phyloP scores from a whole-genome alignment of 78 protist genomes.

The slime mould (Dictyostelium discoideum) region dicty_2.7 NC_007088.5:3738501-3739000 shows the following conservation, averaged over 20 bases:
- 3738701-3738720: too few relatives aligned
- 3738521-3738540: too few relatives aligned
- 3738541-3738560: too few relatives aligned
- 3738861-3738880: neutral
- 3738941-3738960: neutral
- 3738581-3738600: too few relatives aligned
- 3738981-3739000: neutral
- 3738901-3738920: neutral
- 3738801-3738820: neutral
- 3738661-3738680: too few relatives aligned
- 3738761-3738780: slow-evolving; percentile 13
- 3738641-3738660: too few relatives aligned
- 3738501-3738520: too few relatives aligned
- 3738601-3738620: too few relatives aligned
- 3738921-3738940: neutral
- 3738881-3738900: neutral
- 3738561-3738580: too few relatives aligned
- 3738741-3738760: neutral
- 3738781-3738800: slow-evolving; percentile 19
- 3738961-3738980: neutral
- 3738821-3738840: neutral
- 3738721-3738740: too few relatives aligned
- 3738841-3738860: neutral
- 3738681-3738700: neutral
- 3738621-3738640: too few relatives aligned